Percentiles rank a stretch among this genome's conserved stretches.
phyloP scores from a whole-genome alignment of 139 green algal species.

The Dunaliella primolecta region DNA sequence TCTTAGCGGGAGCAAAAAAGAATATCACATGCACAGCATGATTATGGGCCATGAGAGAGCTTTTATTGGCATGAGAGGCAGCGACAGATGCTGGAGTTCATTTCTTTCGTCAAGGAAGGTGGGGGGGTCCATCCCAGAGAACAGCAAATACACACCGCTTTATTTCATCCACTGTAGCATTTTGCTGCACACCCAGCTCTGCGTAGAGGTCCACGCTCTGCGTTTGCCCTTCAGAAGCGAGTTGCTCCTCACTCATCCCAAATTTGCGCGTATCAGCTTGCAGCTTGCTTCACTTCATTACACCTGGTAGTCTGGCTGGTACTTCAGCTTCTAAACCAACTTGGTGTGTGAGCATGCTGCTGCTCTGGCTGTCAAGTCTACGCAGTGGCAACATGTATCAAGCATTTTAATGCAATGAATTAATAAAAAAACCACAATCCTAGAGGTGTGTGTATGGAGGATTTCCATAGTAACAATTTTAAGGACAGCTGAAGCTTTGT shows the following conservation, averaged over 20 bases:
- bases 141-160: conserved; percentile 14
- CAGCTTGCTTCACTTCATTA: background rate
- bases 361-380: too few relatives aligned
- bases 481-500: background rate
- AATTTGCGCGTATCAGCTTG: background rate
- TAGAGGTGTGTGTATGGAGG: background rate
- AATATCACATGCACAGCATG: background rate
- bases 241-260: background rate
- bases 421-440: background rate
- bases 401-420: background rate
- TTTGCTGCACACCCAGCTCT: conserved; percentile 1
- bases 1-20: too few relatives aligned
- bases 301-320: background rate
- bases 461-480: background rate
- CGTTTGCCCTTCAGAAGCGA: background rate
- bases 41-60: background rate
- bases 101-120: too few relatives aligned
- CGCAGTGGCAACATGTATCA: too few relatives aligned
- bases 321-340: background rate
- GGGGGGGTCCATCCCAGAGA: too few relatives aligned
- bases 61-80: background rate
- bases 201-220: background rate
- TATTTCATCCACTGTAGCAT: conserved; percentile 13
- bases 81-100: too few relatives aligned
- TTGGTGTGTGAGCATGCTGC: background rate